Percentiles rank a stretch among this genome's conserved stretches.
Conservation (phyloP, 2,329 filamentous ascomycete species). For the Trichoderma aggressivum region DNA sequence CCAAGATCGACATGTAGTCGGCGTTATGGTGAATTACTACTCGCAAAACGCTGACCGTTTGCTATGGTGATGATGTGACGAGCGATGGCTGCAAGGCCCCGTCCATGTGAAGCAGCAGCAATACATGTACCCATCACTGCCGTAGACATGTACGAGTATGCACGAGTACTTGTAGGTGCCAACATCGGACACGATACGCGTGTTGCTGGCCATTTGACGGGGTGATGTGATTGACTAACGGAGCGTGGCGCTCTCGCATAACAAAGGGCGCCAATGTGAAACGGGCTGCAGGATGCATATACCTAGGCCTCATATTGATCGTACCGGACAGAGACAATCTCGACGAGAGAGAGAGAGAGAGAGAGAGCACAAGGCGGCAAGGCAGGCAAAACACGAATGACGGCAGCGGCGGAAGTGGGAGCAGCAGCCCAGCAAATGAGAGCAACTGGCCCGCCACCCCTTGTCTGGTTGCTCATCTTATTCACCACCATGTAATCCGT, state of each 20-base stretch:
- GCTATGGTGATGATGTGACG: not conserved
- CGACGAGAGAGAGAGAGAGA: not conserved
- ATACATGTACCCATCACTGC: no score
- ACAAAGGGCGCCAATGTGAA: not conserved
- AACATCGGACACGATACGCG: not conserved
- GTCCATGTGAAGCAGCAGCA: no score
- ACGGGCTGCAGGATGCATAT: not conserved
- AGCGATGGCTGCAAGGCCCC: not conserved
- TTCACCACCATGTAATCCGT: not conserved
- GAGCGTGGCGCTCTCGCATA: not conserved
- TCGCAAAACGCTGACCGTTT: slow-evolving; percentile 1
- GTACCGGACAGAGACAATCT: not conserved
- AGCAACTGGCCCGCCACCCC: not conserved
- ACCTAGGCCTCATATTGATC: no score
- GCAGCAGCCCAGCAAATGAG: not conserved
- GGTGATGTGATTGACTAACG: not conserved
- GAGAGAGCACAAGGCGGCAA: no score
- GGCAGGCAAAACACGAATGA: not conserved
- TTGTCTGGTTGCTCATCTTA: not conserved
- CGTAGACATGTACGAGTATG: no score
- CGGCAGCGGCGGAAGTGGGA: not conserved
- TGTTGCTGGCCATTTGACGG: not conserved
- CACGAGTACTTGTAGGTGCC: not conserved
- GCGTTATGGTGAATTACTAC: slow-evolving; percentile 7
- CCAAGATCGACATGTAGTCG: slow-evolving; percentile 4